These are phyloP conservation scores for Solanum gracilifrons DNA, from an alignment of 257 asterid genomes.

Conservation along the genomic window DNA sequence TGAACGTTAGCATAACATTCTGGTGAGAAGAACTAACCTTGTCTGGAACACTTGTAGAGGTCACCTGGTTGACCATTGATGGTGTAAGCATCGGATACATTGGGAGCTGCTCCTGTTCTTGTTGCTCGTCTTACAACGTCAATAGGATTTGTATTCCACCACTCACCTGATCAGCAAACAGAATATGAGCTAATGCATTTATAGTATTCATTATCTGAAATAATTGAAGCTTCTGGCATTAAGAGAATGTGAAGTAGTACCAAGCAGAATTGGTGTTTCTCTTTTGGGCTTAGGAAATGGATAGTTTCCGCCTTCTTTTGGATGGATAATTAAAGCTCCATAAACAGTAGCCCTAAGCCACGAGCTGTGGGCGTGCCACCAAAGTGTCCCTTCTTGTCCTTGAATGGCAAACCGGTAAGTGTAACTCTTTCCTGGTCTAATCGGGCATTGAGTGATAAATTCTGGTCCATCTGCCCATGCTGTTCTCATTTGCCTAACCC, in stretches of 20 bases:
- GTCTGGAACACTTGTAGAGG: conserved; percentile 62
- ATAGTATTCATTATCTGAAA: neutral
- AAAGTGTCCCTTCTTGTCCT: conserved; percentile 85
- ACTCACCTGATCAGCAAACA: conserved; percentile 50
- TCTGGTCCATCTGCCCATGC: conserved; percentile 95
- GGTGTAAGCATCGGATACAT: conserved; percentile 70
- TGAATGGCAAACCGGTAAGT: conserved; percentile 63
- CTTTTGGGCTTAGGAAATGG: conserved; percentile 69
- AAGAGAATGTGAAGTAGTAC: conserved; percentile 10
- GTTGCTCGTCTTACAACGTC: conserved; percentile 63
- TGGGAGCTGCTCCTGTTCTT: conserved; percentile 74
- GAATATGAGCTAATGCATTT: neutral
- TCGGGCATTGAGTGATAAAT: conserved; percentile 78
- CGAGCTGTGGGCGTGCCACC: conserved; percentile 99
- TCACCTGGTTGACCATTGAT: conserved; percentile 88
- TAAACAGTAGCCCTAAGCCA: conserved; percentile 94
- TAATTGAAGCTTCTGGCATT: neutral
- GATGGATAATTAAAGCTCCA: conserved; percentile 66
- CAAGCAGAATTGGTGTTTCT: conserved; percentile 66
- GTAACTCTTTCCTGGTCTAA: conserved; percentile 69
- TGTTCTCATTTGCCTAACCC: conserved; percentile 63
- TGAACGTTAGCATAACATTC: neutral
- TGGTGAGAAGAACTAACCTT: conserved; percentile 23
- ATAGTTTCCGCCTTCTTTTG: conserved; percentile 49
- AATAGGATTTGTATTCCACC: conserved; percentile 90